Evolutionary conservation across 169 alveolate species (phyloP).

Genomic region (Cryptosporidium ubiquitum): DNA sequence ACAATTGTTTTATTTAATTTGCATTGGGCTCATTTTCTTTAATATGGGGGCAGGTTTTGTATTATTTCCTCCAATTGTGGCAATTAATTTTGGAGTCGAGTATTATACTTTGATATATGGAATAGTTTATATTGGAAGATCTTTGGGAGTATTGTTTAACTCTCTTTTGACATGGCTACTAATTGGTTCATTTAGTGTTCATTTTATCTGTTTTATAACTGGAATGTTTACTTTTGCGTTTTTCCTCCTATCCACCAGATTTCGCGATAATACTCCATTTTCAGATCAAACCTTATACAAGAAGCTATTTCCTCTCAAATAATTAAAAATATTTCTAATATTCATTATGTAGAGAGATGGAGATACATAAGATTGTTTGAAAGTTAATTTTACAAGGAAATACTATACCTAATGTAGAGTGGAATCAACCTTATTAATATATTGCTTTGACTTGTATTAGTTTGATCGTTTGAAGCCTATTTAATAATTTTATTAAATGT

Average conservation of each 20-base stretch:
- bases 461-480: no score
- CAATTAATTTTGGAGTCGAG: constrained; percentile 50
- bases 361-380: neutral
- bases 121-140: constrained; percentile 59
- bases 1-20: neutral
- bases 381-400: neutral
- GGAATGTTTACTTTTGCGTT: neutral
- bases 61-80: constrained; percentile 62
- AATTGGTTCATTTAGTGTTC: neutral
- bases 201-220: neutral
- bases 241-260: constrained; percentile 17
- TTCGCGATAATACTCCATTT: neutral
- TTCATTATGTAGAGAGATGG: neutral
- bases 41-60: constrained; percentile 69
- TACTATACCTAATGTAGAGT: neutral
- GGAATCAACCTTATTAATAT: no score
- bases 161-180: constrained; percentile 32
- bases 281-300: neutral
- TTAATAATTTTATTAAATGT: no score
- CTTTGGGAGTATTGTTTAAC: constrained; percentile 41
- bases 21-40: constrained; percentile 44
- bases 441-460: neutral
- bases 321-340: no score
- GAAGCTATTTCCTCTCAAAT: neutral
- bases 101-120: constrained; percentile 55